Conservation (phyloP, 2,329 filamentous ascomycete species). For the Monilinia vaccinii-corymbosi region DNA sequence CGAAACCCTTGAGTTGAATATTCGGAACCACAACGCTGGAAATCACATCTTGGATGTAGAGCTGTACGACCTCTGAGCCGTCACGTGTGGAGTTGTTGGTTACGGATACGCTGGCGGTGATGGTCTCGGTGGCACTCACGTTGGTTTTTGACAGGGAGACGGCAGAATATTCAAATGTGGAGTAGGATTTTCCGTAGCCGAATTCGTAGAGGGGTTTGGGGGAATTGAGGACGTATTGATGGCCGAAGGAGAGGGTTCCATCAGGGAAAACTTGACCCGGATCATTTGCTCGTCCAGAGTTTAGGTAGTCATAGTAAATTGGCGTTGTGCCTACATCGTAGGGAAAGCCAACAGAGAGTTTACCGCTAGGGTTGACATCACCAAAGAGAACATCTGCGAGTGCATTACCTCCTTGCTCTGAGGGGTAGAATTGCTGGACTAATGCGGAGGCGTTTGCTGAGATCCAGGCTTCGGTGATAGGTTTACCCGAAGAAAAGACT, state of each 20-base stretch:
- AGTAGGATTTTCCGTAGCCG: conserved; percentile 70
- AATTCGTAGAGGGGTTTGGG: conserved; percentile 77
- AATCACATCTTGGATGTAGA: conserved; percentile 44
- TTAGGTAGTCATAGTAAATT: conserved; percentile 64
- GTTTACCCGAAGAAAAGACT: conserved; percentile 73
- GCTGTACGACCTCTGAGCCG: conserved; percentile 46
- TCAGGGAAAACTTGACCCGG: conserved; percentile 64
- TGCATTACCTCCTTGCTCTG: conserved; percentile 74
- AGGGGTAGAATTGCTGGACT: conserved; percentile 67
- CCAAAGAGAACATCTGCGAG: conserved; percentile 74
- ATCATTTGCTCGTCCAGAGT: conserved; percentile 69
- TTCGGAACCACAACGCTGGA: conserved; percentile 55
- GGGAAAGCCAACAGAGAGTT: conserved; percentile 65
- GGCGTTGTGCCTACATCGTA: conserved; percentile 58
- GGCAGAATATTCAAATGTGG: conserved; percentile 46
- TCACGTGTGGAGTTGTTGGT: conserved; percentile 47
- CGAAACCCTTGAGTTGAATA: conserved; percentile 59
- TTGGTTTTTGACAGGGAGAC: conserved; percentile 34
- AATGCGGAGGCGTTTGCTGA: conserved; percentile 54
- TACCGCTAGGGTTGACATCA: conserved; percentile 56
- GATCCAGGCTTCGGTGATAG: conserved; percentile 66
- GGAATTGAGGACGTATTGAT: conserved; percentile 73
- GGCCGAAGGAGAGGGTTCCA: conserved; percentile 70
- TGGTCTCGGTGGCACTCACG: conserved; percentile 36
- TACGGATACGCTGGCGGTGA: conserved; percentile 44